Conservation (phyloP, 2,329 filamentous ascomycete species). For the Albifimbria verrucaria region DNA sequence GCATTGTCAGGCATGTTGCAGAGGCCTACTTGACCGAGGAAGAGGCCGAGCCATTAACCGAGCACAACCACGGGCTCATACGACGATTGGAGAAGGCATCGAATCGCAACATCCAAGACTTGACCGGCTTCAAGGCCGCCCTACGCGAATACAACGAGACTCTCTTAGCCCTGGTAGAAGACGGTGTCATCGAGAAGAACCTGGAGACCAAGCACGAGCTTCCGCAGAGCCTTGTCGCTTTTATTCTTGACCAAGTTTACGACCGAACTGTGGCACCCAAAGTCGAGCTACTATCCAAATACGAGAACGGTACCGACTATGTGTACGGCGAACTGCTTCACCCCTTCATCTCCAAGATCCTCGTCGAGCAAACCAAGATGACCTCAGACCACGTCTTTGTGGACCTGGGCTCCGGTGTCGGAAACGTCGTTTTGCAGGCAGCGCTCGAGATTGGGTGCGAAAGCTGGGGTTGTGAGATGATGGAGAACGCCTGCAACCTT, state of each 20-base stretch:
- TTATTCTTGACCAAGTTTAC: slow-evolving; percentile 85
- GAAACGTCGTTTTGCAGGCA: slow-evolving; percentile 91
- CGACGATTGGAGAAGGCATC: slow-evolving; percentile 74
- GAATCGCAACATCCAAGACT: slow-evolving; percentile 60
- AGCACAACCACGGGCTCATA: slow-evolving; percentile 70
- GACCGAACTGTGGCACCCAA: slow-evolving; percentile 87
- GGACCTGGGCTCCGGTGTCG: slow-evolving; percentile 92
- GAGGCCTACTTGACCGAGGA: slow-evolving; percentile 74
- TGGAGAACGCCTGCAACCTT: slow-evolving; percentile 82
- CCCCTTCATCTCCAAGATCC: slow-evolving; percentile 77
- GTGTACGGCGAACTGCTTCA: slow-evolving; percentile 92
- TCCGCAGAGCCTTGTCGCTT: slow-evolving; percentile 68
- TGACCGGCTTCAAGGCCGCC: slow-evolving; percentile 67
- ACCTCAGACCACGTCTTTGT: slow-evolving; percentile 85
- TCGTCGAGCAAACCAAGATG: slow-evolving; percentile 71
- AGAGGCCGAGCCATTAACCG: slow-evolving; percentile 64
- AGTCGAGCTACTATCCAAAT: slow-evolving; percentile 78
- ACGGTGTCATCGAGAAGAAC: slow-evolving; percentile 69
- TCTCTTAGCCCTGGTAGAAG: slow-evolving; percentile 61
- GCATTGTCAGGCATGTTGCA: slow-evolving; percentile 66
- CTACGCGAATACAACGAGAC: slow-evolving; percentile 75
- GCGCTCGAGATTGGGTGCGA: slow-evolving; percentile 91
- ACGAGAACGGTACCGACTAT: slow-evolving; percentile 87
- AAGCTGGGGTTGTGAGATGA: slow-evolving; percentile 95
- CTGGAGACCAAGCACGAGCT: slow-evolving; percentile 67